Percentiles rank a stretch among this genome's conserved stretches.
Conservation (phyloP, 345 rosid genomes). For the Cardamine chenopodiifolia region DNA sequence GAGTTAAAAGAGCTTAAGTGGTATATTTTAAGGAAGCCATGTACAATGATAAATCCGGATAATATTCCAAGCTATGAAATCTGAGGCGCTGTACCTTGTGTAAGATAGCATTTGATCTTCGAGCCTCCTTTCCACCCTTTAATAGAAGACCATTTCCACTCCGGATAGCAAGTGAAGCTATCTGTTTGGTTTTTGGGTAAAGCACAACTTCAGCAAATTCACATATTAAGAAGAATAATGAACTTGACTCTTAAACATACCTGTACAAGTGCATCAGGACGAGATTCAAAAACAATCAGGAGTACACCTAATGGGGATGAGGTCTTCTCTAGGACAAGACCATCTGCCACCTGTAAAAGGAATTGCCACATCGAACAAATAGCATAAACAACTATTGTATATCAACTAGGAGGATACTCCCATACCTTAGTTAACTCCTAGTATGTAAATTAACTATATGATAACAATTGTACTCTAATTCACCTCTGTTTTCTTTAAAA, state of each 20-base stretch:
- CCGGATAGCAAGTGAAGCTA: constrained; percentile 91
- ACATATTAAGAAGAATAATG: neutral
- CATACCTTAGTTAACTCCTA: neutral
- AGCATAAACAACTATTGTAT: constrained; percentile 16
- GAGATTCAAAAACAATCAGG: constrained; percentile 92
- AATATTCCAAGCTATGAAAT: constrained; percentile 16
- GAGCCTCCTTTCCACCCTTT: constrained; percentile 99
- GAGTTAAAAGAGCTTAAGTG: neutral
- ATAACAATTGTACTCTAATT: constrained; percentile 28
- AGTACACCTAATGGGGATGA: constrained; percentile 97
- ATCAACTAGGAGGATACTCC: neutral
- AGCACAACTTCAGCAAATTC: constrained; percentile 19
- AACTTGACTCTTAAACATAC: constrained; percentile 44
- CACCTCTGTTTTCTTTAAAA: constrained; percentile 91
- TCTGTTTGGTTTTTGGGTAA: constrained; percentile 54
- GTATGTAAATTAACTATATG: constrained; percentile 5
- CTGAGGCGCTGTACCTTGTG: constrained; percentile 65
- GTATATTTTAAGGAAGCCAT: constrained; percentile 14
- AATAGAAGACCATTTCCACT: constrained; percentile 95
- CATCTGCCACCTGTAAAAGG: constrained; percentile 79
- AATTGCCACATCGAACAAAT: constrained; percentile 32
- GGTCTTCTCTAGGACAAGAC: constrained; percentile 91
- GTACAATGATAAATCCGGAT: neutral
- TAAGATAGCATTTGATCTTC: constrained; percentile 85
- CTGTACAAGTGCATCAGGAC: constrained; percentile 98